A percentile compares a stretch with the other conserved stretches of the same genome.
Conservation (phyloP, 139 green algal genomes). For the Micromonas commoda region DNA sequence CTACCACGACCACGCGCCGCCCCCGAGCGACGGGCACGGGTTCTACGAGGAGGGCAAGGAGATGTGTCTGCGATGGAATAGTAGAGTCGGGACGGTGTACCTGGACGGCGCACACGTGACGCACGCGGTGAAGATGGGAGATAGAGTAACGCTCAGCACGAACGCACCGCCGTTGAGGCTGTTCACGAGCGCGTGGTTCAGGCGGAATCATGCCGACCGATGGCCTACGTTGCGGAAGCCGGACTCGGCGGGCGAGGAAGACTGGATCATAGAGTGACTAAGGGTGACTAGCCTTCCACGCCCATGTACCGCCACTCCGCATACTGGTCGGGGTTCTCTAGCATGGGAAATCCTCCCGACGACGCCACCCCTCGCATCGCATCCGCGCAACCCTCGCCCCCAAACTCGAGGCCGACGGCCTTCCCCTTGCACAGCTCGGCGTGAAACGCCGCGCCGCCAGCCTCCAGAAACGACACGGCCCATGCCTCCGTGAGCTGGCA, state of each 20-base stretch:
- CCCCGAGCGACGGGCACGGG: background rate
- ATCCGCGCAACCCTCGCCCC: background rate
- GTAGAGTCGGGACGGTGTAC: background rate
- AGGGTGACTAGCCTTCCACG: background rate
- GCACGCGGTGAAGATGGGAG: background rate
- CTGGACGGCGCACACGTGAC: slow-evolving; percentile 23
- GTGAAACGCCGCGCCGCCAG: background rate
- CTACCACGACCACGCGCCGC: slow-evolving; percentile 14
- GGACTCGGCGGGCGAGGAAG: background rate
- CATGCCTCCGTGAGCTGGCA: background rate
- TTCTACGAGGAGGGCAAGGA: background rate
- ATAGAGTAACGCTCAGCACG: background rate
- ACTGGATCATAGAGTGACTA: background rate
- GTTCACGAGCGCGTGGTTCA: background rate
- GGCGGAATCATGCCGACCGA: background rate
- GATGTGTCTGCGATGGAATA: slow-evolving; percentile 20
- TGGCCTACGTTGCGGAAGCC: background rate
- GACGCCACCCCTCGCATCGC: background rate
- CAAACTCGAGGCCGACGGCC: background rate
- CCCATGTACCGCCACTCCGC: background rate
- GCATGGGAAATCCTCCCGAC: background rate
- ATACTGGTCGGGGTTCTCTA: background rate
- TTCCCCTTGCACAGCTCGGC: background rate
- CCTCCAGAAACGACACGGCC: background rate
- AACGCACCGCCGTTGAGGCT: background rate